Evolutionary conservation across 2,329 filamentous ascomycete genomes (phyloP), one percentile per base, ranked within the genome.

Genomic region (Hymenoscyphus infarciens): DNA sequence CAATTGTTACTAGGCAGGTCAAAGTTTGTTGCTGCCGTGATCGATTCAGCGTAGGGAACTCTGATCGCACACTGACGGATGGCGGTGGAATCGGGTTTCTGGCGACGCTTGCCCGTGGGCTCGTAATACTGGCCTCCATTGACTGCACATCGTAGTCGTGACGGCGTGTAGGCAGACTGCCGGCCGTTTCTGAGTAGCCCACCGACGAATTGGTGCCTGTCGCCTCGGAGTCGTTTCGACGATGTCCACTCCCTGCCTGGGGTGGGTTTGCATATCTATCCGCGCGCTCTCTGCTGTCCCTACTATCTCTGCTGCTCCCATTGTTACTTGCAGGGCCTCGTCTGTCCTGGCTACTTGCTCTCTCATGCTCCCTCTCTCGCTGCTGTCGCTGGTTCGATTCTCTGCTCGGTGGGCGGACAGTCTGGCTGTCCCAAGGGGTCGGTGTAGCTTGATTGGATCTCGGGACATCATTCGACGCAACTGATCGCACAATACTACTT

Each of bases 131-230:
- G 0, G 91, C 91, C 76, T 97, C 94, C 91, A 97, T 97, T 3
- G 93, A 92, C 75, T 98, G 94, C 16, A 97, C 86, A 73, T 98
- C 95, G 72, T 97, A 98, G 74, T 98, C 94, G 73, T 97, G 92
- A 61, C 90, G 88, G 70, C 93, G 86, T 29, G 80, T 80, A 42
- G 85, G 85, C 6, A 83, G 84, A 71, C 85, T 88, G 69, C 91
- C 87, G 16, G 87, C 86, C 2, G 88, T 88, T 66, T 94, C 90
- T 29, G 87, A 83, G 72, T 96, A 97, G 55, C 93, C 92, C 25
- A 83, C 86, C 1, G 91, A 92, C 0, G 92, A 95, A 10, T 87
- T 82, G 60, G 78, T 80, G 16, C 89, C 89, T 2, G 90, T 92
- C 1, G 84, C 85, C 67, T 87, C 89, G 70, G 92, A 97, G 69